A percentile compares a stretch with the other conserved stretches of the same genome.
Evolutionary conservation across 2,329 filamentous ascomycete genomes (phyloP).

Genomic region (Colletotrichum lindemuthianum): DNA sequence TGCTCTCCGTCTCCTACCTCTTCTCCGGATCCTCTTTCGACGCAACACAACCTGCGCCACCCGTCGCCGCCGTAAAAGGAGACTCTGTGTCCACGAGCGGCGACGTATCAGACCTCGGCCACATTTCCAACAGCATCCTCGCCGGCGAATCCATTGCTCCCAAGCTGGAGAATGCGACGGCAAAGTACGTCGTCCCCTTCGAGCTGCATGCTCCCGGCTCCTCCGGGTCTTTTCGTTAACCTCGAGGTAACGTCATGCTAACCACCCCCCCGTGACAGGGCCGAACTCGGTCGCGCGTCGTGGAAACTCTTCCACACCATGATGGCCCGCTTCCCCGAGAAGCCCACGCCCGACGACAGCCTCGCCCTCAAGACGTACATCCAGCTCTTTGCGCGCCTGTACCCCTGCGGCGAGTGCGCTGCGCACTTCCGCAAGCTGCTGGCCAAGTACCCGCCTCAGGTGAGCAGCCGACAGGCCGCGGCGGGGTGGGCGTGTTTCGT

Average conservation of each 20-base stretch:
- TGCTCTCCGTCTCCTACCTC: slow-evolving; percentile 68
- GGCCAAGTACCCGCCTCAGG: slow-evolving; percentile 71
- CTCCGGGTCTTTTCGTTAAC: neutral
- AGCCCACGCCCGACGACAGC: slow-evolving; percentile 70
- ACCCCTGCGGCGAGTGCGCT: slow-evolving; percentile 77
- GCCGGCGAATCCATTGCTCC: slow-evolving; percentile 79
- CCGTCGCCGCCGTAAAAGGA: slow-evolving; percentile 31
- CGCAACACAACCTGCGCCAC: slow-evolving; percentile 17
- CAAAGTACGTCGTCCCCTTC: slow-evolving; percentile 65
- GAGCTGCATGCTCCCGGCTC: slow-evolving; percentile 1
- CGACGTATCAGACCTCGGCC: slow-evolving; percentile 50
- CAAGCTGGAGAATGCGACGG: slow-evolving; percentile 83
- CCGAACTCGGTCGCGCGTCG: slow-evolving; percentile 73
- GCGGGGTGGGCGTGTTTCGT: slow-evolving; percentile 75
- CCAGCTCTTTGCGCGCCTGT: slow-evolving; percentile 73
- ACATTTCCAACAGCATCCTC: slow-evolving; percentile 61
- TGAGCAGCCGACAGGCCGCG: slow-evolving; percentile 69
- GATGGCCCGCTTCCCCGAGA: slow-evolving; percentile 75
- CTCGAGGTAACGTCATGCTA: slow-evolving; percentile 14
- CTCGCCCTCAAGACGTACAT: slow-evolving; percentile 72
- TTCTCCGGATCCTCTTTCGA: slow-evolving; percentile 57
- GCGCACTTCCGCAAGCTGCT: slow-evolving; percentile 73
- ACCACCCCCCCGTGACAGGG: slow-evolving; percentile 48
- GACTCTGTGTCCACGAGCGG: slow-evolving; percentile 31
- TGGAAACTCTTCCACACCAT: slow-evolving; percentile 79